These are phyloP conservation scores for Phytopythium cucurbitacearum DNA, from an alignment of 352 stramenopile genomes.

Conservation along the genomic window DNA sequence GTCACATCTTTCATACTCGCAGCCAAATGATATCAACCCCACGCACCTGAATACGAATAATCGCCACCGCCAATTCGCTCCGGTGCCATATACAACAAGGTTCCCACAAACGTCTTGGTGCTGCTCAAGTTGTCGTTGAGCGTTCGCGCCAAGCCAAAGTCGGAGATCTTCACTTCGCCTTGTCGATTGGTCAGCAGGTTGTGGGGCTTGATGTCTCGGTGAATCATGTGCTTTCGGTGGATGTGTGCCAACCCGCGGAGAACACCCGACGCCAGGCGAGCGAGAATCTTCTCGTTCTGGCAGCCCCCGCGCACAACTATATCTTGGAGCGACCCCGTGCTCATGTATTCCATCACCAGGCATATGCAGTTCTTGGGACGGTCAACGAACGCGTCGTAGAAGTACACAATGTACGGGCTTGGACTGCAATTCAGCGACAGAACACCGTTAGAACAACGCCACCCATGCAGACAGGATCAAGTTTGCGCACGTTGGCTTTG, in stretches of 20 bases:
- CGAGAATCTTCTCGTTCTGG: slow-evolving; percentile 79
- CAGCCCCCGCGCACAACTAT: slow-evolving; percentile 81
- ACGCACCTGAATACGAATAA: slow-evolving; percentile 83
- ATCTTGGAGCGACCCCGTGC: slow-evolving; percentile 88
- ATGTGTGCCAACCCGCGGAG: slow-evolving; percentile 83
- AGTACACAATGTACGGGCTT: slow-evolving; percentile 89
- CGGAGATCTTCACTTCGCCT: slow-evolving; percentile 87
- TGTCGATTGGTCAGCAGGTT: slow-evolving; percentile 87
- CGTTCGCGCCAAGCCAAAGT: slow-evolving; percentile 82
- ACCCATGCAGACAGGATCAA: not conserved
- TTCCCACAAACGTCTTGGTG: slow-evolving; percentile 92
- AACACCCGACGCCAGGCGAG: slow-evolving; percentile 64
- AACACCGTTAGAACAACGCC: slow-evolving; percentile 3
- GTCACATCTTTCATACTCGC: not conserved
- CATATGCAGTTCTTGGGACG: slow-evolving; percentile 85
- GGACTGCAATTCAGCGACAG: slow-evolving; percentile 24
- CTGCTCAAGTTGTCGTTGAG: slow-evolving; percentile 68
- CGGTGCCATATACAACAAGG: slow-evolving; percentile 93
- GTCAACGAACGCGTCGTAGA: slow-evolving; percentile 92
- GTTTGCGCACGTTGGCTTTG: slow-evolving; percentile 35
- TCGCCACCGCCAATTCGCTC: slow-evolving; percentile 90
- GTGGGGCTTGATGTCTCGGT: slow-evolving; percentile 91
- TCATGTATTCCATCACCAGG: slow-evolving; percentile 94
- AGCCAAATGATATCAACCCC: not conserved
- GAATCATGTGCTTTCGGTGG: slow-evolving; percentile 85